Evolutionary conservation across 169 alveolate genomes (phyloP).

Genomic region (Cryptosporidium meleagridis): DNA sequence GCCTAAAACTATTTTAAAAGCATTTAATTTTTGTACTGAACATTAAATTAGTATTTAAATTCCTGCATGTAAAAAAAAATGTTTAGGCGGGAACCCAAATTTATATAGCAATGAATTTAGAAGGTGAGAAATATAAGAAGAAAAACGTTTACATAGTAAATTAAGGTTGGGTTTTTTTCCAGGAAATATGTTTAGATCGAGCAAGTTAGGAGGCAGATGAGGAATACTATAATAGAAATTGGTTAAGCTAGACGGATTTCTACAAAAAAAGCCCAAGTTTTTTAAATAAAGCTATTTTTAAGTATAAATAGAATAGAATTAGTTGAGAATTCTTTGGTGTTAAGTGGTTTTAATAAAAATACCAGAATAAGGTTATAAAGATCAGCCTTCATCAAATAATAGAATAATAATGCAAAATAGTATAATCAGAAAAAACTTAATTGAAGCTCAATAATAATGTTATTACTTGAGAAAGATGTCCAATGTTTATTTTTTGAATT

Average conservation of each 20-base stretch:
- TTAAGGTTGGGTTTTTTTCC: not conserved
- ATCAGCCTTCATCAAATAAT: not conserved
- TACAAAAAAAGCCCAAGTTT: not conserved
- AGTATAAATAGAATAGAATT: too few species aligned
- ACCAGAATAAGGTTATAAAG: too few species aligned
- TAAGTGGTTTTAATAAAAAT: not conserved
- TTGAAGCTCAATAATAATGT: not conserved
- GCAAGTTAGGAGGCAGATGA: not conserved
- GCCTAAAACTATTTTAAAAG: too few species aligned
- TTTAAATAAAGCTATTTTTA: too few species aligned
- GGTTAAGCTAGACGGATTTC: not conserved
- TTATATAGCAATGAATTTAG: not conserved
- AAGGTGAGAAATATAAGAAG: not conserved
- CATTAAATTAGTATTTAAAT: too few species aligned
- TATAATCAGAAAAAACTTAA: too few species aligned
- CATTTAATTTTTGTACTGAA: too few species aligned
- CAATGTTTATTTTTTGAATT: conserved; percentile 45
- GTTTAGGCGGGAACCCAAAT: not conserved
- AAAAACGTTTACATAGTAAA: not conserved
- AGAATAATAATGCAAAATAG: not conserved
- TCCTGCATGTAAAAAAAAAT: not conserved
- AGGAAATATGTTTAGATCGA: not conserved
- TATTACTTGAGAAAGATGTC: not conserved
- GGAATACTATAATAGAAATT: not conserved
- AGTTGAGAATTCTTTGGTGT: not conserved